Evolutionary conservation across 129 eudicot species (phyloP).

Genomic region (Lonicera japonica): DNA sequence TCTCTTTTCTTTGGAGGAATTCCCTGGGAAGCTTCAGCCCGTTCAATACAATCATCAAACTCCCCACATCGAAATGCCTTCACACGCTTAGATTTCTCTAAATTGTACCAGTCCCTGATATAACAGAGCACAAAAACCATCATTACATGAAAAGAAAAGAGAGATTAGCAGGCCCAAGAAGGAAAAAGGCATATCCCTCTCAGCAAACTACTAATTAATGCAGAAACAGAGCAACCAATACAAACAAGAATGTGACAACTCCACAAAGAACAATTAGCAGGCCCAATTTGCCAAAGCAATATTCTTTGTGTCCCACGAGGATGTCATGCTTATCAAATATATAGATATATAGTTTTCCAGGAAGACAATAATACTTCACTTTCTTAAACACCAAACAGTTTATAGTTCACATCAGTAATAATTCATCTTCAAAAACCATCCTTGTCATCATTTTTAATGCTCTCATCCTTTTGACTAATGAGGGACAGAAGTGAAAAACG

Average conservation of each 20-base stretch:
- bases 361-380: not conserved
- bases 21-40: constrained; percentile 61
- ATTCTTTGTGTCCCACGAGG: too few relatives aligned
- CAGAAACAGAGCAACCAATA: too few relatives aligned
- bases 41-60: constrained; percentile 63
- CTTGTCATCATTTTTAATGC: too few relatives aligned
- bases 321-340: too few relatives aligned
- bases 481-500: too few relatives aligned
- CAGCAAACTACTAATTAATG: too few relatives aligned
- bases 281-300: too few relatives aligned
- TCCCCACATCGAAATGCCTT: constrained; percentile 76
- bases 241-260: too few relatives aligned
- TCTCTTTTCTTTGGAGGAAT: constrained; percentile 62
- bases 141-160: not conserved
- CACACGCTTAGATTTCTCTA: constrained; percentile 69
- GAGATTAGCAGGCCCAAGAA: too few relatives aligned
- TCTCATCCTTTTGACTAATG: too few relatives aligned
- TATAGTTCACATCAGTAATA: not conserved
- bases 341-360: not conserved
- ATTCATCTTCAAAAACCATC: not conserved
- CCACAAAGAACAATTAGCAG: not conserved
- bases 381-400: not conserved
- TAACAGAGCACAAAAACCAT: not conserved
- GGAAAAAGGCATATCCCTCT: not conserved
- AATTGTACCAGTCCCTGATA: constrained; percentile 78